Base-by-base conservation (phyloP, 2,329 filamentous ascomycete genomes). In the Xylariomycetidae sp. region DNA sequence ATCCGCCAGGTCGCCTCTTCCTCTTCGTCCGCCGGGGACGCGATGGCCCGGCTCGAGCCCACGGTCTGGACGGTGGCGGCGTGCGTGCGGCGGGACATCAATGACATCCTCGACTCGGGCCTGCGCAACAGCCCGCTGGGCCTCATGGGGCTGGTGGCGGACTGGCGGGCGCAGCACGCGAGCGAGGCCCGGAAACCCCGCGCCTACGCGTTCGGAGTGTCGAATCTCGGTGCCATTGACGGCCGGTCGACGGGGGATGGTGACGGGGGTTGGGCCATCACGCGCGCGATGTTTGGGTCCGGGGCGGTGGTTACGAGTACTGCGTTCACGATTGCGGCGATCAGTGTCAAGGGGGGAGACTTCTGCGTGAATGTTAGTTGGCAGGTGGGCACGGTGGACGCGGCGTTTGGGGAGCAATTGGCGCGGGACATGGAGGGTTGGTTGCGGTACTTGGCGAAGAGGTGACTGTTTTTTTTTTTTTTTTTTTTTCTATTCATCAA, bases 211-310 rank as follows among this genome's bases (percentile, higher is more conserved):
- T 61, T 54, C 49, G 38, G 58, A 15, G 50, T 62, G 6, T 58
- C 56, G 28, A 61, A 60, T 38, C 34, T 60, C n/a, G 59, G 58
- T 25, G 50, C 59, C 6, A 35, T 61, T 12, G 41, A 59, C 28
- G 50, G 55, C 22, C 17, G 6, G 1, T 5, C 5, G 2, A 10
- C 6, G 10, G 15, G 3, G 6, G 10, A 2, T 14, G 18, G 10
- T 18, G 27, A 25, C n/a, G 27, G 37, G 19, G 25, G 19, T 5
- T 50, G 49, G 49, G 31, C 25, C n/a, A 35, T 49, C 8, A n/a
- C 25, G 17, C 37, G 40, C 10, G 38, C 46, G 10, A 32, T 44
- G 17, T 45, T 52, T 29, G 43, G 23, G n/a, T 19, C 45, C 6
- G 47, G 46, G 26, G 31, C 44, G 14, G 48, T 50, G 39, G 38